A percentile compares a stretch with the other conserved stretches of the same genome.
phyloP scores from a whole-genome alignment of 768 basidiomycete genomes.

The Auricularia auricula-judae region DNA sequence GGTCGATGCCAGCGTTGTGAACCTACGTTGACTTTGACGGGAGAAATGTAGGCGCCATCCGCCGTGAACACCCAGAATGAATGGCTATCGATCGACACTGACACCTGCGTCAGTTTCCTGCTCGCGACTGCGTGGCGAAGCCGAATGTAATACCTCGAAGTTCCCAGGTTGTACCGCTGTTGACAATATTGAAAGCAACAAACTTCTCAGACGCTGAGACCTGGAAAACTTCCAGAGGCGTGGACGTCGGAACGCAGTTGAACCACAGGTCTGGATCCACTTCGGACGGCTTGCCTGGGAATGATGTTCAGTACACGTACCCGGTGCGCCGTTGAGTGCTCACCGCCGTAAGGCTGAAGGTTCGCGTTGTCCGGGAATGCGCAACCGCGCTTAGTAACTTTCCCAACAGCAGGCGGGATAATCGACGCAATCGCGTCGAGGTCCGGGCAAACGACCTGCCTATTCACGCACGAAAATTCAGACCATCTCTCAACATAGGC shows the following conservation, averaged over 20 bases:
- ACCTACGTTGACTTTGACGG: neutral
- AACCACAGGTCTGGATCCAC: neutral
- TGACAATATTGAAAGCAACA: neutral
- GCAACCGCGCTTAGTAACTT: neutral
- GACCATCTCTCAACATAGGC: neutral
- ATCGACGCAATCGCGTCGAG: neutral
- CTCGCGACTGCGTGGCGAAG: neutral
- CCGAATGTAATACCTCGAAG: neutral
- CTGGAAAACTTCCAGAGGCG: neutral
- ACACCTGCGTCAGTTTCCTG: neutral
- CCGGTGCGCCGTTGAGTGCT: neutral
- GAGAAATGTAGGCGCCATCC: neutral
- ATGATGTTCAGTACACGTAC: neutral
- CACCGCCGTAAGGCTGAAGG: neutral
- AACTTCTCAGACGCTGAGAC: neutral
- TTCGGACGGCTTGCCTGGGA: neutral
- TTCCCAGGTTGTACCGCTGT: neutral
- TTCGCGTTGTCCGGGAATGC: neutral
- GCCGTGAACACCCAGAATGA: neutral
- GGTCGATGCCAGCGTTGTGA: neutral
- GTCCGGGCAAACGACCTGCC: neutral
- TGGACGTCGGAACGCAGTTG: neutral
- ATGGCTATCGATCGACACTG: neutral
- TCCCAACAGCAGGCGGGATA: neutral
- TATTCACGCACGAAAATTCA: neutral